Evolutionary conservation across 2,329 filamentous ascomycete species (phyloP), one percentile per base, ranked within the genome.

Genomic region (Thermothelomyces thermophilus): DNA sequence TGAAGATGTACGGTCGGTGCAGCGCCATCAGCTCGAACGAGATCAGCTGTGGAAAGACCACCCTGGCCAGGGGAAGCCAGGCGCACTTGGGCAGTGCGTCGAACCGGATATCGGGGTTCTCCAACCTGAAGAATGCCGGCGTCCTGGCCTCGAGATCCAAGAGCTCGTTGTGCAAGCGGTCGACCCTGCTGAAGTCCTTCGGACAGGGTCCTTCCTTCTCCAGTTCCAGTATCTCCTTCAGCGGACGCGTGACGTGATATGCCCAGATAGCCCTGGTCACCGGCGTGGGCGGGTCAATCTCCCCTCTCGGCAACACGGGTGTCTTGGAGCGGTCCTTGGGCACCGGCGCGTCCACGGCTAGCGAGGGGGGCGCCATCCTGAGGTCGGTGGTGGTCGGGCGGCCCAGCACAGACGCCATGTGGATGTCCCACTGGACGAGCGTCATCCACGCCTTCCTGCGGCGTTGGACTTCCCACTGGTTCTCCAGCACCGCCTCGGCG

Each of bases 1-100:
- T 79, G 56, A 83, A 83, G 17, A 83, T 74, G 58, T 82, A 83
- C 0, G 79, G 78, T 20, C 80, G 70, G 53, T 84, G 80, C 34
- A 84, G 67, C 4, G 77, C 78, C 67, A 83, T 78, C 42, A 78
- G 64, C 50, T 76, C 73, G 59, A 83, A 80, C 0, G 73, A 67
- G 10, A 70, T 63, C 5, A 75, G 60, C 56, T 78, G 75, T 13
- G 74, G 72, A 43, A 75, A 60, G 42, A 71, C 68, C 50, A 70
- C 66, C 34, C 77, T 66, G n/a, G 68, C 66, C 44, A 66, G 60
- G 10, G 67, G 67, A 33, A 83, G 60, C 79, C 79, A 82, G 47
- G 67, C 64, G 52, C 73, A 73, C n/a, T 73, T 71, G 0, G 75
- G 71, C n/a, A 73, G 61, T 14, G 68, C 57, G 52, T 83, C 80